Evolutionary conservation across 805 yeast genomes (phyloP).

Genomic region (Nakazawaea holstii): DNA sequence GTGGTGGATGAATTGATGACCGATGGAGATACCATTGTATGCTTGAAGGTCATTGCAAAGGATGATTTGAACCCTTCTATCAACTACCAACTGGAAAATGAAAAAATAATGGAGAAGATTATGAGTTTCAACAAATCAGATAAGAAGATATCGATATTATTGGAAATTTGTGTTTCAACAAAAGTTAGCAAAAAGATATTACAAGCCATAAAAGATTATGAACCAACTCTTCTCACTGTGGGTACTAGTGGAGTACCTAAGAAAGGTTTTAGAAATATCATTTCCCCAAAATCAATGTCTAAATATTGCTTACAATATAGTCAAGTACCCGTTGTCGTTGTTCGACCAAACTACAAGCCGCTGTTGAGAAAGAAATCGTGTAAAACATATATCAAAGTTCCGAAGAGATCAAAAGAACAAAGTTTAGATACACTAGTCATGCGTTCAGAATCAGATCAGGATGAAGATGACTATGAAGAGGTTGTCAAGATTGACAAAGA

Average conservation of each 20-base stretch:
- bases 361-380: not conserved
- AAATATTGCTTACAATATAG: constrained; percentile 43
- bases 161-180: constrained; percentile 31
- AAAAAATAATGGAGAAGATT: constrained; percentile 25
- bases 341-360: constrained; percentile 31
- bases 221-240: constrained; percentile 38
- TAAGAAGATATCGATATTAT: constrained; percentile 33
- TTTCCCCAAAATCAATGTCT: constrained; percentile 38
- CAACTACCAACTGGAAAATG: constrained; percentile 29
- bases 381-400: not conserved
- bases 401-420: not conserved
- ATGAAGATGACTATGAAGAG: constrained; percentile 1
- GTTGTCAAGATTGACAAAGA: constrained; percentile 3
- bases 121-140: constrained; percentile 26
- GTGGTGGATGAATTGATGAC: constrained; percentile 34
- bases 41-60: constrained; percentile 36
- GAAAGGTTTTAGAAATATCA: constrained; percentile 33
- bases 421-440: constrained; percentile 6
- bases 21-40: constrained; percentile 42
- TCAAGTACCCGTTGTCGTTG: constrained; percentile 40
- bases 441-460: not conserved
- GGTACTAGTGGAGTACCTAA: constrained; percentile 36
- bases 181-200: constrained; percentile 34
- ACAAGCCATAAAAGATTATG: constrained; percentile 36
- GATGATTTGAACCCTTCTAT: constrained; percentile 17